phyloP scores from a whole-genome alignment of 202 grass and related monocot genomes.

The Thinopyrum obtusiflorum region DNA sequence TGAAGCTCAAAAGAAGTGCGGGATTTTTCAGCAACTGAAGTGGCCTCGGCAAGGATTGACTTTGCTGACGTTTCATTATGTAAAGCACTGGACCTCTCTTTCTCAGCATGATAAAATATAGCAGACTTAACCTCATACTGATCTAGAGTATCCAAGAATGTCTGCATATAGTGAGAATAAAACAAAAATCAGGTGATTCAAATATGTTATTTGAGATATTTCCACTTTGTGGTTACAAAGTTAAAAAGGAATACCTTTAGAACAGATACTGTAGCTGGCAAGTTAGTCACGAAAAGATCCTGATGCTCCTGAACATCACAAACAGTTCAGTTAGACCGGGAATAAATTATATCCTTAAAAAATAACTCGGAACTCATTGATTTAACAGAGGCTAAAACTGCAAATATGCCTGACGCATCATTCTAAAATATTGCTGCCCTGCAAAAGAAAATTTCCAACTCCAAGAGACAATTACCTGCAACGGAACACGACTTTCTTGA shows the following conservation, averaged over 20 bases:
- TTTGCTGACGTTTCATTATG: constrained; percentile 84
- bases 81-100: constrained; percentile 80
- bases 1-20: constrained; percentile 75
- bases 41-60: constrained; percentile 78
- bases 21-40: constrained; percentile 67
- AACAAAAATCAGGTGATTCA: constrained; percentile 14
- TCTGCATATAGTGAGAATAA: constrained; percentile 47
- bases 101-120: constrained; percentile 83
- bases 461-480: constrained; percentile 66
- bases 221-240: constrained; percentile 13
- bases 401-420: constrained; percentile 3
- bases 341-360: constrained; percentile 15
- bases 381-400: constrained; percentile 10
- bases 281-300: constrained; percentile 76
- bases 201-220: constrained; percentile 38
- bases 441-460: constrained; percentile 23
- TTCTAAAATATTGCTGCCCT: constrained; percentile 18
- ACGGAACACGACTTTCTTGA: constrained; percentile 94
- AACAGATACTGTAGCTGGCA: constrained; percentile 76
- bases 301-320: constrained; percentile 81
- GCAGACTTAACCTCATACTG: constrained; percentile 73
- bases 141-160: constrained; percentile 62
- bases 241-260: constrained; percentile 72
- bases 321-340: constrained; percentile 26
- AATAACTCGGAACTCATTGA: constrained; percentile 7